phyloP scores from a whole-genome alignment of 768 basidiomycete genomes.

The Podaxis rugospora region DNA sequence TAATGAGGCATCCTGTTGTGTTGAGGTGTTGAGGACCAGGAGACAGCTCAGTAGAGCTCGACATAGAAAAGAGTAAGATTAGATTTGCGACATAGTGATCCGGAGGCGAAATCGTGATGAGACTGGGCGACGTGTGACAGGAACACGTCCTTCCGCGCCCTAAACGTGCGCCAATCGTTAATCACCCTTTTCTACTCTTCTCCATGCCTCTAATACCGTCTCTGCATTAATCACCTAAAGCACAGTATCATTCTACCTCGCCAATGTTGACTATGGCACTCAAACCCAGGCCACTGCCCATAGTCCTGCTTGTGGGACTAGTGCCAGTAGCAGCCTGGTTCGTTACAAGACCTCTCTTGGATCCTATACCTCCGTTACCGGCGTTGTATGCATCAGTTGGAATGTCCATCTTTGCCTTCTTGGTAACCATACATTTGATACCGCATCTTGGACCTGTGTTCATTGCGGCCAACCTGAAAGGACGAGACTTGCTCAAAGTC shows the following conservation, averaged over 20 bases:
- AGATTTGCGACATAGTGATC: slow-evolving; percentile 6
- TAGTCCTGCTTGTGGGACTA: slow-evolving; percentile 50
- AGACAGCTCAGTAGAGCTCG: background rate
- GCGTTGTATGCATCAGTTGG: slow-evolving; percentile 77
- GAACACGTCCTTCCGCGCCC: background rate
- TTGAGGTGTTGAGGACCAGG: slow-evolving; percentile 35
- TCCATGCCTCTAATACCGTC: background rate
- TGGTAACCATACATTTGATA: slow-evolving; percentile 71
- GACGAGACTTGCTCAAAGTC: slow-evolving; percentile 83
- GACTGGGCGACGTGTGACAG: background rate
- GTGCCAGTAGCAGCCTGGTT: slow-evolving; percentile 73
- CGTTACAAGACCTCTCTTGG: slow-evolving; percentile 64
- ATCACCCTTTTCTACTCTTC: background rate
- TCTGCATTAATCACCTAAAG: background rate
- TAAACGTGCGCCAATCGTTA: background rate
- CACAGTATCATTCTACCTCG: background rate
- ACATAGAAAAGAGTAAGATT: slow-evolving; percentile 10
- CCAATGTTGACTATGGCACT: slow-evolving; percentile 5
- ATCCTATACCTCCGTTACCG: slow-evolving; percentile 65
- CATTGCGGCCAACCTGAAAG: slow-evolving; percentile 76
- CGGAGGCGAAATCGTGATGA: no score
- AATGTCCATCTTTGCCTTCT: slow-evolving; percentile 78
- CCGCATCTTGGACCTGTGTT: slow-evolving; percentile 83
- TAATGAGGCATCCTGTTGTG: slow-evolving; percentile 44
- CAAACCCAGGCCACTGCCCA: slow-evolving; percentile 45